Percentiles rank a stretch among this genome's conserved stretches.
Evolutionary conservation across 441 rosid species (phyloP).

Genomic region (Adansonia gregorii): DNA sequence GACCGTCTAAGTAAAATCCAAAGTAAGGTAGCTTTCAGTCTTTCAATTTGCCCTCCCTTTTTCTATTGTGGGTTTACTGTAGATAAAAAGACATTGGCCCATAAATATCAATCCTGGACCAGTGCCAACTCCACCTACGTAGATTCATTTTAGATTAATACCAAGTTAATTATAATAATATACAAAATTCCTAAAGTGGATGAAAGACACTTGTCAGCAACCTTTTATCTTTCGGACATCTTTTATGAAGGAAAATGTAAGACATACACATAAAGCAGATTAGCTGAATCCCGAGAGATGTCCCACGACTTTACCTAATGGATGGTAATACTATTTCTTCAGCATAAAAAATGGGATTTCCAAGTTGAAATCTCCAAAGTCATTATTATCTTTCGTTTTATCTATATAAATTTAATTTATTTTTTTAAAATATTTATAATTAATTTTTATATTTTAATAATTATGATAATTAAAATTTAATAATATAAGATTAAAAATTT

Average conservation of each 20-base stretch:
- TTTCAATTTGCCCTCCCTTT: not conserved
- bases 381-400: not conserved
- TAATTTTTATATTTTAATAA: no score
- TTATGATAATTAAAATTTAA: no score
- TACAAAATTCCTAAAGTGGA: not conserved
- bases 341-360: not conserved
- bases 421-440: no score
- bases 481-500: no score
- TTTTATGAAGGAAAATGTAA: not conserved
- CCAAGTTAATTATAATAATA: not conserved
- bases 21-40: conserved; percentile 18
- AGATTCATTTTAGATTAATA: not conserved
- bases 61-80: not conserved
- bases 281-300: not conserved
- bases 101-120: not conserved
- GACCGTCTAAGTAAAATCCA: conserved; percentile 2
- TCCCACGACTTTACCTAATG: not conserved
- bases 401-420: no score
- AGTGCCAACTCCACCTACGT: not conserved
- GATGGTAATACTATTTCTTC: not conserved
- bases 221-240: not conserved
- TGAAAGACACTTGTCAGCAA: not conserved
- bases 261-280: not conserved
- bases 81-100: not conserved
- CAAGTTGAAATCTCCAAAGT: not conserved